Conservation (phyloP, 805 yeast species). For the Saitoella complicata region DNA sequence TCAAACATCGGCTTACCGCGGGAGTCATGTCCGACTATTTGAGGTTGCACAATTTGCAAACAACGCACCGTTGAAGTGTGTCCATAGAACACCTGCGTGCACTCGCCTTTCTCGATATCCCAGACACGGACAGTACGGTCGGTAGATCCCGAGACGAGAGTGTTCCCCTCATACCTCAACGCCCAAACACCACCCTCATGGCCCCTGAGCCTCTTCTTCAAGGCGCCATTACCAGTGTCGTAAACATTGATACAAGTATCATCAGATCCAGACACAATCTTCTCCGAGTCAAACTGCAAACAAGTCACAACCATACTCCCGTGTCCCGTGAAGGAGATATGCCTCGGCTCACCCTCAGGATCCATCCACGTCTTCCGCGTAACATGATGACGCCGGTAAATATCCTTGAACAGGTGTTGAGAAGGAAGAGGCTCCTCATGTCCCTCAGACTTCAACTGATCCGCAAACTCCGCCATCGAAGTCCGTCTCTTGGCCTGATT, state of each 20-base stretch:
- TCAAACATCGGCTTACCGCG: conserved; percentile 37
- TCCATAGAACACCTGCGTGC: conserved; percentile 84
- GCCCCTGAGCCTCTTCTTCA: conserved; percentile 50
- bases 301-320: conserved; percentile 80
- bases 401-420: conserved; percentile 30
- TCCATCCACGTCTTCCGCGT: conserved; percentile 68
- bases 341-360: conserved; percentile 49
- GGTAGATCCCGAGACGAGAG: conserved; percentile 83
- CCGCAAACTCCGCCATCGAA: neutral
- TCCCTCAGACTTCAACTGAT: neutral
- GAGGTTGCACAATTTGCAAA: conserved; percentile 34
- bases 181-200: conserved; percentile 99
- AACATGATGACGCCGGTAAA: conserved; percentile 43
- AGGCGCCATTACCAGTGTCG: conserved; percentile 54
- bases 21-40: conserved; percentile 34
- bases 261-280: conserved; percentile 84
- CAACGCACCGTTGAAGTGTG: conserved; percentile 82
- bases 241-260: conserved; percentile 69
- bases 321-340: conserved; percentile 51
- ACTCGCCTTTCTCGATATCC: conserved; percentile 70
- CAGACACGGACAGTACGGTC: conserved; percentile 89
- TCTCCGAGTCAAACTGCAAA: conserved; percentile 78
- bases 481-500: neutral
- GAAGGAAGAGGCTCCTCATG: conserved; percentile 1
- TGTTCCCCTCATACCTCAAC: conserved; percentile 59